Conservation (phyloP, 2,329 filamentous ascomycete species). For the Laburnicola sp. region DNA sequence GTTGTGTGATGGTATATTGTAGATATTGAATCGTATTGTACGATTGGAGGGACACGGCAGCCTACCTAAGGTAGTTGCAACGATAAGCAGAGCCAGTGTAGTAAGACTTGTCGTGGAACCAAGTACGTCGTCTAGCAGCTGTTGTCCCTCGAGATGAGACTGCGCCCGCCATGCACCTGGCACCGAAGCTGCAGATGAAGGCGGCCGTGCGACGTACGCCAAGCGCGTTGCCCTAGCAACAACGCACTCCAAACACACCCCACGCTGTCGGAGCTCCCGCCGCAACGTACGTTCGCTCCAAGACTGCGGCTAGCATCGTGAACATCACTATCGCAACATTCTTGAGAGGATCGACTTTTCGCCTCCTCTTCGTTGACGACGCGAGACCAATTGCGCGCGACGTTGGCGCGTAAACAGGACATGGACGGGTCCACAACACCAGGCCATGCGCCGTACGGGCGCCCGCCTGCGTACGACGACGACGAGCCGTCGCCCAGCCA, state of each 20-base stretch:
- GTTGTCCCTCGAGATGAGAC: no score
- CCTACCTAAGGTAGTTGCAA: no score
- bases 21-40: no score
- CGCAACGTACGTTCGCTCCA: conserved; percentile 6
- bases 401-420: conserved; percentile 7
- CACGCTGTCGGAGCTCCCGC: conserved; percentile 2
- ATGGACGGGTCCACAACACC: conserved; percentile 44
- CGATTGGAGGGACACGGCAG: no score
- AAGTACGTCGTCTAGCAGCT: no score
- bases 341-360: neutral
- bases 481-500: conserved; percentile 40
- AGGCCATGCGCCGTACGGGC: conserved; percentile 40
- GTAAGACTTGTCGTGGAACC: no score
- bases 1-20: no score
- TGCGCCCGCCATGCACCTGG: no score
- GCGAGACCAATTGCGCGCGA: neutral
- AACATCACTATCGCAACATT: conserved; percentile 2
- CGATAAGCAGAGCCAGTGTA: no score
- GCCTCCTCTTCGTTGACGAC: conserved; percentile 1
- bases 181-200: no score
- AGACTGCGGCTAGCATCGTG: neutral
- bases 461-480: conserved; percentile 53
- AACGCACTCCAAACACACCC: conserved; percentile 2
- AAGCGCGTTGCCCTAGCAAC: conserved; percentile 3
- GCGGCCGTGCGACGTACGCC: neutral